phyloP scores from a whole-genome alignment of 2,329 filamentous ascomycete genomes.

The Zymoseptoria brevis region DNA sequence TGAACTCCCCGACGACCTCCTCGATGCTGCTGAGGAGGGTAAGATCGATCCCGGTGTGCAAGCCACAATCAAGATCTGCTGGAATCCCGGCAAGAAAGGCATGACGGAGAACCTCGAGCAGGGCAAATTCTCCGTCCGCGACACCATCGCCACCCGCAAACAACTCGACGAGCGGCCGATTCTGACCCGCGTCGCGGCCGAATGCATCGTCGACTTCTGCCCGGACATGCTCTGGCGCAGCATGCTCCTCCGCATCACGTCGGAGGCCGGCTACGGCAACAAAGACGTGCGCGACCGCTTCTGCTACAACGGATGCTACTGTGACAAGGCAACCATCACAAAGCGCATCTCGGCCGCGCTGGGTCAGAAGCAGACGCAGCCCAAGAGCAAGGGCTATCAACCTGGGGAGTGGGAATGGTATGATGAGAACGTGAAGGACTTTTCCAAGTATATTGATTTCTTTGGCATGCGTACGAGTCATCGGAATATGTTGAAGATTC shows the following conservation, averaged over 20 bases:
- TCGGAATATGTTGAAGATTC: constrained; percentile 22
- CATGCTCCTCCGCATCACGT: constrained; percentile 27
- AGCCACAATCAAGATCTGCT: constrained; percentile 25
- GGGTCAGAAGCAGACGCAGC: constrained; percentile 26
- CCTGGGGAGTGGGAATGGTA: constrained; percentile 20
- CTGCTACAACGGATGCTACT: constrained; percentile 29
- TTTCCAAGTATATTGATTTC: constrained; percentile 21
- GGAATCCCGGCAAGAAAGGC: constrained; percentile 30
- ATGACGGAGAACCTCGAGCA: constrained; percentile 25
- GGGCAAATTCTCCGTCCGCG: constrained; percentile 24
- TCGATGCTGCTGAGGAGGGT: constrained; percentile 22
- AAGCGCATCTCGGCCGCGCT: constrained; percentile 30
- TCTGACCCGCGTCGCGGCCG: constrained; percentile 24
- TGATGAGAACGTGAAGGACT: constrained; percentile 22
- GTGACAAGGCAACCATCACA: constrained; percentile 30
- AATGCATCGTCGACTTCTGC: constrained; percentile 32
- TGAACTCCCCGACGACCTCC: constrained; percentile 20
- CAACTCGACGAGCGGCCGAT: constrained; percentile 22
- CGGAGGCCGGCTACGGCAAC: constrained; percentile 27
- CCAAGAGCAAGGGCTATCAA: constrained; percentile 18
- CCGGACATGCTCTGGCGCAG: constrained; percentile 30
- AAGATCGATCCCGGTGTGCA: constrained; percentile 18
- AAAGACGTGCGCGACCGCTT: constrained; percentile 29
- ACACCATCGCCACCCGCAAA: constrained; percentile 27
- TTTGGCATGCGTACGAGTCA: constrained; percentile 22